Base-by-base conservation (phyloP, 805 yeast genomes). In the Kuraishia capsulata region DNA sequence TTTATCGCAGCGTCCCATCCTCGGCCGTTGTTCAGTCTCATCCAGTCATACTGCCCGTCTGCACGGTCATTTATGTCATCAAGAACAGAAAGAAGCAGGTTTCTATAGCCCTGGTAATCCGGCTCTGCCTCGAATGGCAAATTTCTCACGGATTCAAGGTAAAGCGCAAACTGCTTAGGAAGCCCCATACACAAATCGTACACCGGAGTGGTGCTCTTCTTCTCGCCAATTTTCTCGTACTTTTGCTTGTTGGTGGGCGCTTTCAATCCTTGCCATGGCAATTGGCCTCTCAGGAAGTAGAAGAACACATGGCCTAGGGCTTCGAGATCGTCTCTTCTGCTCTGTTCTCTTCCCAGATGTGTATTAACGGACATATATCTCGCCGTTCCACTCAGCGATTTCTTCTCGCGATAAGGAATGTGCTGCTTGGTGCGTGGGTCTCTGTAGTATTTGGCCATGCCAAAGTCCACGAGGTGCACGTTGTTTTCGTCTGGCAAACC, bases 201-300 rank as follows among this genome's bases (percentile, higher is more conserved):
- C 44, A 89, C 82, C 36, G 84, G 80, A 1, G 98, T 90, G 2
- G 87, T 72, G 63, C 89, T 87, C 59, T 92, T 92, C 67, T 88
- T 90, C 57, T 89, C 94, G 43, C 98, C 97, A 59, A 92, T 92
- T 59, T 88, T 89, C 60, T 92, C 97, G 62, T 92, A 92, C 64
- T 92, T 92, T 53, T 87, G 96, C 64, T 92, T 90, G 69, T 92
- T 92, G 30, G 96, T 89, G 47, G 96, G 96, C 5, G 98, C 98
- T 61, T 92, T 90, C 49, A 92, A 71, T 20, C 98, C 98, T 67
- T 92, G 98, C 98, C 98, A 92, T 44, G 98, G 98, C 53, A 92
- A 69, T 42, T 86, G 85, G 34, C 98, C 98, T 51, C 95, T 76
- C 47, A 90, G 62, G 61, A 92, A 92, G 63, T 92, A 92, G 68